These are phyloP conservation scores for Teratosphaeria viscida DNA, from an alignment of 2,329 filamentous ascomycete genomes.

Conservation along the genomic window DNA sequence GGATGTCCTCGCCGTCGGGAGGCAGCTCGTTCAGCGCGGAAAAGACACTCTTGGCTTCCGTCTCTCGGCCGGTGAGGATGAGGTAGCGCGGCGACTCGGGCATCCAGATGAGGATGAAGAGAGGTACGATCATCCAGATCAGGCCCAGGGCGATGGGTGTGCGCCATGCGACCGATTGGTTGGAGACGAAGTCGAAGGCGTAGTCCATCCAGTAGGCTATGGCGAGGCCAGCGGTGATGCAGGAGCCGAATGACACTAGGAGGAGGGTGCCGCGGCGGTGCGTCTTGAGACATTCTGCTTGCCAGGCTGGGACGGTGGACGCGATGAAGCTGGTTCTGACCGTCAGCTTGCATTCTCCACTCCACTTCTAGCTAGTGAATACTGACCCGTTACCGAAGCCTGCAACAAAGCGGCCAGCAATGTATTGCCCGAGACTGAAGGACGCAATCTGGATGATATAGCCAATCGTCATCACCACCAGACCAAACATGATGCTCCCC, in stretches of 20 bases:
- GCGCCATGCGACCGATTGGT: slow-evolving; percentile 19
- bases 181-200: slow-evolving; percentile 17
- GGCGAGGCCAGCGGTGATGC: slow-evolving; percentile 36
- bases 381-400: slow-evolving; percentile 30
- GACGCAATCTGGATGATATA: slow-evolving; percentile 48
- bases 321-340: slow-evolving; percentile 25
- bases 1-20: slow-evolving; percentile 34
- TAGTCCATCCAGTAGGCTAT: slow-evolving; percentile 30
- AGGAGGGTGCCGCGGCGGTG: slow-evolving; percentile 37
- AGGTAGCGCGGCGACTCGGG: slow-evolving; percentile 35
- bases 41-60: slow-evolving; percentile 39
- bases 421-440: slow-evolving; percentile 35
- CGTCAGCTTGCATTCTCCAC: background rate
- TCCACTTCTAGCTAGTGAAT: no score
- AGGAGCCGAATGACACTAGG: slow-evolving; percentile 38
- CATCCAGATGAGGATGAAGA: slow-evolving; percentile 14
- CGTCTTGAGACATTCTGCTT: slow-evolving; percentile 37
- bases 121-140: slow-evolving; percentile 15
- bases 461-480: slow-evolving; percentile 47
- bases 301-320: slow-evolving; percentile 35
- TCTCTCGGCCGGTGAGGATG: slow-evolving; percentile 44
- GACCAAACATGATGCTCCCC: slow-evolving; percentile 48
- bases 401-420: slow-evolving; percentile 42
- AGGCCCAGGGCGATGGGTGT: slow-evolving; percentile 20
- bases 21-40: slow-evolving; percentile 37